Base-by-base conservation (phyloP, 768 basidiomycete genomes). In the Leccinum subgranulosum region DNA sequence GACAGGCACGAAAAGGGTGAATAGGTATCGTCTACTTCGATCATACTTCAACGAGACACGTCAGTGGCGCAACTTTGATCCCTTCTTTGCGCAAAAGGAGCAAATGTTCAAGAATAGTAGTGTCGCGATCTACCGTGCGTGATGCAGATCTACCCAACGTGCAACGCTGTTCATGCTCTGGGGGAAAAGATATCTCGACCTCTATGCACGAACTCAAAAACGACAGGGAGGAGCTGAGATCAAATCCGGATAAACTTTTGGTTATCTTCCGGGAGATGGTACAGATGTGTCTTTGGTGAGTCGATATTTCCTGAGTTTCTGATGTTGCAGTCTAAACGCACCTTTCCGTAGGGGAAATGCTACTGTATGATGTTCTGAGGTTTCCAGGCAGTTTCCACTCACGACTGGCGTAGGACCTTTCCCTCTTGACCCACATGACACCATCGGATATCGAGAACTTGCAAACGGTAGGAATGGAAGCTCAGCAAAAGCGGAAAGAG, bases 381-480 rank as follows among this genome's bases (percentile, higher is more conserved):
- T 12, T 27, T 23, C 47, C 48, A 15, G 14, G 7, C 3, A 25
- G 2, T 10, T 21, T 49, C 51, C 14, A 41, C 58, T 60, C 41
- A 51, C 12, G 36, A 49, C 49, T 28, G 27, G 3, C n/a, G n/a
- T 61, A 92, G 88, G 96, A 99, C 71, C 79, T 98, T 4, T 95
- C 93, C 0, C 83, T 98, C 12, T 79, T 98, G 27, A 94, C 94
- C 1, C 88, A 94, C 64, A 74, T 97, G 54, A 86, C 90, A 1
- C 83, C 87, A 29, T 82, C 85, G 6, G 93, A 98, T 64, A 91
- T 98, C 17, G 83, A 87, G 53, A 74, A 86, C 61, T 77, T 98
- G 2, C 96, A 99, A 71, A 75, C 84, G 1, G 90, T 93, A 3
- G 92, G 88, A 5, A 83, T 81, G 53, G 87, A 88, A n/a, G 88